A percentile compares a stretch with the other conserved stretches of the same genome.
Conservation (phyloP, 495 filamentous ascomycete species). For the Annulohypoxylon bovei region DNA sequence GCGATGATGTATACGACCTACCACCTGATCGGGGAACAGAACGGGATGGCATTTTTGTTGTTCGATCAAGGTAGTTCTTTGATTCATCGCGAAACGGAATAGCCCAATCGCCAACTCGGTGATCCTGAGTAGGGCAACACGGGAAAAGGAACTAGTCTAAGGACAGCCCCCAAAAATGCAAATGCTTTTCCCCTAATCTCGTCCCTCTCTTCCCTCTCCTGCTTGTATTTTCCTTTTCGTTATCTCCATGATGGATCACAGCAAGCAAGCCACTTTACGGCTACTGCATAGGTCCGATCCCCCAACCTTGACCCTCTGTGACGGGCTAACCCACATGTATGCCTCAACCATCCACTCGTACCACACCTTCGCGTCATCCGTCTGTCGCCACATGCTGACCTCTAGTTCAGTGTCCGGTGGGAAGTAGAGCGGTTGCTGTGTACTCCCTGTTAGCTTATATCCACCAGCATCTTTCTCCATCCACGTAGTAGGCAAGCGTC, state of each 20-base stretch:
- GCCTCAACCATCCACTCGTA: conserved; percentile 98
- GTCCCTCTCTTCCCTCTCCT: not conserved
- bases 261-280: conserved; percentile 89
- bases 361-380: conserved; percentile 96
- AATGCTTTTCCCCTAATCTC: conserved; percentile 27
- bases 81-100: conserved; percentile 15
- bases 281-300: conserved; percentile 88
- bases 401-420: conserved; percentile 86
- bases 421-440: conserved; percentile 86
- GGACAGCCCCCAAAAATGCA: conserved; percentile 23
- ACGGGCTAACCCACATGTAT: conserved; percentile 69
- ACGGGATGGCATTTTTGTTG: not conserved
- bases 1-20: not conserved
- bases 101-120: conserved; percentile 5
- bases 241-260: conserved; percentile 62
- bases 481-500: not conserved
- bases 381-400: conserved; percentile 92
- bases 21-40: not conserved
- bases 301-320: conserved; percentile 76
- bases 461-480: not conserved
- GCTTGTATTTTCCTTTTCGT: not conserved
- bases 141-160: conserved; percentile 5
- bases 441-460: conserved; percentile 13
- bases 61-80: conserved; percentile 16
- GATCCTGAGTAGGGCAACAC: conserved; percentile 8